Percentiles rank a stretch among this genome's conserved stretches.
These are phyloP conservation scores for Hericium rajendrae DNA, from an alignment of 768 basidiomycete genomes.

Conservation along the genomic window DNA sequence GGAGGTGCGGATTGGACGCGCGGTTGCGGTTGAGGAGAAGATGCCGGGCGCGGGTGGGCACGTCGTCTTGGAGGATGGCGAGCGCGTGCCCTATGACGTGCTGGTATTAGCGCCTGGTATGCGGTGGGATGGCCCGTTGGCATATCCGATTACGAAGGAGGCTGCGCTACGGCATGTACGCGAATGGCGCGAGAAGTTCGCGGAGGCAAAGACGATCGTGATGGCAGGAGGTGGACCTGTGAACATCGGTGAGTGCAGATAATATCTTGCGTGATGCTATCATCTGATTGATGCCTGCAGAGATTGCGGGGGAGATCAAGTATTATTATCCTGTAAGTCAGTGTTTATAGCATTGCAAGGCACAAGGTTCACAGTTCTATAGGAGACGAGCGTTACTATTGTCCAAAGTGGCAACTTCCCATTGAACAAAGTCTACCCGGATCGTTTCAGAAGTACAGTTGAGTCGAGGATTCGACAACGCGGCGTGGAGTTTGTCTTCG, in stretches of 20 bases:
- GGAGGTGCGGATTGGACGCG: conserved; percentile 24
- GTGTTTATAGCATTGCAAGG: neutral
- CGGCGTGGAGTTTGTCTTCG: conserved; percentile 14
- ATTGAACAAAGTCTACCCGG: conserved; percentile 45
- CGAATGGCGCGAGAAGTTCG: conserved; percentile 16
- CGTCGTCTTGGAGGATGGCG: conserved; percentile 41
- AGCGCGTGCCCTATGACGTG: conserved; percentile 39
- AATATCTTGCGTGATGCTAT: neutral
- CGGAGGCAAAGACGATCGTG: conserved; percentile 11
- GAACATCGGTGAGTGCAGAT: conserved; percentile 23
- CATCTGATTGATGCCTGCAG: conserved; percentile 14
- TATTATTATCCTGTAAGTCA: conserved; percentile 30
- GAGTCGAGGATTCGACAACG: neutral
- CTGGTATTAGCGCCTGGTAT: conserved; percentile 56
- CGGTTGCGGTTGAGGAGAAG: conserved; percentile 30
- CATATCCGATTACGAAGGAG: conserved; percentile 29
- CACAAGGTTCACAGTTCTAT: neutral
- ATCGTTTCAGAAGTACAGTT: conserved; percentile 27
- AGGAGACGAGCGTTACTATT: conserved; percentile 43
- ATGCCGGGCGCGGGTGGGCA: conserved; percentile 26
- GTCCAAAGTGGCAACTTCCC: conserved; percentile 41
- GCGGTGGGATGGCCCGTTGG: conserved; percentile 39
- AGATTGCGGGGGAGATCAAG: conserved; percentile 33
- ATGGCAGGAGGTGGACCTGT: conserved; percentile 20
- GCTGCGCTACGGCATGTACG: conserved; percentile 16